Conservation (phyloP, 768 basidiomycete species). For the Boletellus emodensis region DNA sequence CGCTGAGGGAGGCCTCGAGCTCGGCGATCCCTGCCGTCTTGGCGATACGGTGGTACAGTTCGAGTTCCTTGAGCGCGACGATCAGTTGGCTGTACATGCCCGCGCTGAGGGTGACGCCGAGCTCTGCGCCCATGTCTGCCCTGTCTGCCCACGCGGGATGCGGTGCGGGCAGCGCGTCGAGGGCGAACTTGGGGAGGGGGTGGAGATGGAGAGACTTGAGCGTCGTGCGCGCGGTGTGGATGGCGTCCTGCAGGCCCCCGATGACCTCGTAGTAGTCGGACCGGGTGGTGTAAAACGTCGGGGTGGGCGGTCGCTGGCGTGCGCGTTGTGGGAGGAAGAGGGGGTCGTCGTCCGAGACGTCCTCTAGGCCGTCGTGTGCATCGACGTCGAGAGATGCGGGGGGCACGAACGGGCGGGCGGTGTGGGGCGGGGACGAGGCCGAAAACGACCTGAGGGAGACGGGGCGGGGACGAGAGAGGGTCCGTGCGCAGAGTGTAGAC, state of each 20-base stretch:
- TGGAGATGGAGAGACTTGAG: constrained; percentile 66
- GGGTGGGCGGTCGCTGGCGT: constrained; percentile 50
- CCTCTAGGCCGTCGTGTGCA: neutral
- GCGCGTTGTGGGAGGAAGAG: constrained; percentile 1
- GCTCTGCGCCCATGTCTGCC: constrained; percentile 51
- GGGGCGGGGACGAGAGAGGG: neutral
- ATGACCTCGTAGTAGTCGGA: constrained; percentile 73
- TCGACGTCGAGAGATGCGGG: constrained; percentile 20
- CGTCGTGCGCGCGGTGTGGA: constrained; percentile 51
- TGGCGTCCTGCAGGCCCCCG: constrained; percentile 58
- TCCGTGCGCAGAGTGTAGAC: constrained; percentile 4
- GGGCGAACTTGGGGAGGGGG: constrained; percentile 73
- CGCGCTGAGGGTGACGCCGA: constrained; percentile 60
- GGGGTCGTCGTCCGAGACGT: constrained; percentile 6
- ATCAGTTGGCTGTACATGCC: constrained; percentile 66
- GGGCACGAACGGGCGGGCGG: constrained; percentile 20
- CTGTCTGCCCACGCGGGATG: constrained; percentile 68
- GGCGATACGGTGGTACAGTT: constrained; percentile 44
- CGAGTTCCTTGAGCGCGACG: constrained; percentile 60
- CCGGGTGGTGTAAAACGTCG: constrained; percentile 82
- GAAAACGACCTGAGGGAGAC: neutral
- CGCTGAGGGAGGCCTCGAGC: constrained; percentile 57
- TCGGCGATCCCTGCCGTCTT: constrained; percentile 28
- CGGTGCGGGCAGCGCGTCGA: constrained; percentile 52
- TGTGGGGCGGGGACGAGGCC: constrained; percentile 2